A percentile compares a stretch with the other conserved stretches of the same genome.
Evolutionary conservation across 2,329 filamentous ascomycete genomes (phyloP).

Genomic region (Ophiostoma sp.): DNA sequence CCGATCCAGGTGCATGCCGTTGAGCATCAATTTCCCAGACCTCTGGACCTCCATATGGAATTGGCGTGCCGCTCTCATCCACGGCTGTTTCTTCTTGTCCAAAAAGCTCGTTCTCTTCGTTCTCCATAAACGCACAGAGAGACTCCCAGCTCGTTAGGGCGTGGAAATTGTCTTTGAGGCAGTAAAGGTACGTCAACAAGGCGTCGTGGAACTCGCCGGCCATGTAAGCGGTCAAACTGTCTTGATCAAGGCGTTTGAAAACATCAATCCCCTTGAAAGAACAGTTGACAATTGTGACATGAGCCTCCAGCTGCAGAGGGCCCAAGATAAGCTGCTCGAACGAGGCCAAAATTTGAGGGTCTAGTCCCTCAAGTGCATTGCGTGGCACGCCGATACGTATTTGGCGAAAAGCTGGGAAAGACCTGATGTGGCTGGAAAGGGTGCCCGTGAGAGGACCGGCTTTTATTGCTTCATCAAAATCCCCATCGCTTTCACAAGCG

Average conservation of each 20-base stretch:
- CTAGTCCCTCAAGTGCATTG: constrained; percentile 45
- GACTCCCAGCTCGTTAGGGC: background rate
- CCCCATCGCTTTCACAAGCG: constrained; percentile 54
- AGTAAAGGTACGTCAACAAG: background rate
- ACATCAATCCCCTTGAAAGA: constrained; percentile 43
- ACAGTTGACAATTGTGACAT: constrained; percentile 39
- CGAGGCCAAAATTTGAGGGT: constrained; percentile 36
- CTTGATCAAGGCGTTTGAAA: constrained; percentile 8
- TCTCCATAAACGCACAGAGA: background rate
- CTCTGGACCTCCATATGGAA: background rate
- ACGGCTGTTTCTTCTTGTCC: background rate
- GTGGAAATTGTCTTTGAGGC: background rate
- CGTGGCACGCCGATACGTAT: constrained; percentile 60
- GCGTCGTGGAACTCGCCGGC: constrained; percentile 51
- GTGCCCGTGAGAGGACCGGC: constrained; percentile 51
- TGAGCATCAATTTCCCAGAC: background rate
- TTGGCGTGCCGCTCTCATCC: background rate
- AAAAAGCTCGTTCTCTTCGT: background rate
- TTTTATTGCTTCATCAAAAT: constrained; percentile 54
- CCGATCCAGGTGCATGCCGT: background rate
- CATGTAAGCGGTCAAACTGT: constrained; percentile 22
- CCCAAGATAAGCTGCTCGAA: constrained; percentile 51
- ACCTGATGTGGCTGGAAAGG: constrained; percentile 43
- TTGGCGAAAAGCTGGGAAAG: background rate
- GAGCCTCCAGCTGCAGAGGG: constrained; percentile 51